Evolutionary conservation across 2,329 filamentous ascomycete genomes (phyloP).

Genomic region (Fusarium sororula): DNA sequence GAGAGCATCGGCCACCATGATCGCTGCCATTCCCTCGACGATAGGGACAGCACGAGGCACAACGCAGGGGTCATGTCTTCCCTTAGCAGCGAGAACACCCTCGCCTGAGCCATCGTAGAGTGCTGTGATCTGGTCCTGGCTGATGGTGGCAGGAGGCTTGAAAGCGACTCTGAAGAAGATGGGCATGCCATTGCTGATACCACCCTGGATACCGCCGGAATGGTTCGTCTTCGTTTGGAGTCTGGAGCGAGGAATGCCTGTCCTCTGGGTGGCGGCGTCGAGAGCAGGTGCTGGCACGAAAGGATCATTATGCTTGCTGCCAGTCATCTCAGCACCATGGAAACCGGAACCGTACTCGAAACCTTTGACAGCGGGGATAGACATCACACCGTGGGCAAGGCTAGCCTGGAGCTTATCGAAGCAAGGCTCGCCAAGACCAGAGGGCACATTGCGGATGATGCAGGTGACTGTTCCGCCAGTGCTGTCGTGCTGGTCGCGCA

Average conservation of each 20-base stretch:
- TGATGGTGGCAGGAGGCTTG: slow-evolving; percentile 95
- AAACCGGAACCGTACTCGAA: slow-evolving; percentile 97
- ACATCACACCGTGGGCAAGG: slow-evolving; percentile 93
- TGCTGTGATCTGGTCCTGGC: slow-evolving; percentile 84
- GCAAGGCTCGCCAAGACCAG: slow-evolving; percentile 89
- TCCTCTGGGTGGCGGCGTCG: slow-evolving; percentile 54
- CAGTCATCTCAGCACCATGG: slow-evolving; percentile 83
- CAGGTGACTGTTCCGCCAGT: slow-evolving; percentile 96
- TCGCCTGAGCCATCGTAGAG: slow-evolving; percentile 76
- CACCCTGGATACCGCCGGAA: slow-evolving; percentile 93
- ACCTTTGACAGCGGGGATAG: slow-evolving; percentile 92
- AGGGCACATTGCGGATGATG: slow-evolving; percentile 85
- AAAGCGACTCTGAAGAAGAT: slow-evolving; percentile 97
- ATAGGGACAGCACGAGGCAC: slow-evolving; percentile 88
- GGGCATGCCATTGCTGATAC: slow-evolving; percentile 90
- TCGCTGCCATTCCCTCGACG: slow-evolving; percentile 89
- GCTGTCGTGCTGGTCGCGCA: slow-evolving; percentile 82
- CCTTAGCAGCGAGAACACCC: slow-evolving; percentile 88
- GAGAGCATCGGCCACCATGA: slow-evolving; percentile 87
- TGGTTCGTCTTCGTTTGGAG: slow-evolving; percentile 88
- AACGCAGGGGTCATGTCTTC: slow-evolving; percentile 92
- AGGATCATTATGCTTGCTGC: slow-evolving; percentile 91
- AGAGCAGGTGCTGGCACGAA: slow-evolving; percentile 51
- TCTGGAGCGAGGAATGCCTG: slow-evolving; percentile 62
- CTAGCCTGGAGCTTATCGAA: slow-evolving; percentile 96